A percentile compares a stretch with the other conserved stretches of the same genome.
Conservation (phyloP, 2,329 filamentous ascomycete genomes). For the Cercospora zeae-maydis region DNA sequence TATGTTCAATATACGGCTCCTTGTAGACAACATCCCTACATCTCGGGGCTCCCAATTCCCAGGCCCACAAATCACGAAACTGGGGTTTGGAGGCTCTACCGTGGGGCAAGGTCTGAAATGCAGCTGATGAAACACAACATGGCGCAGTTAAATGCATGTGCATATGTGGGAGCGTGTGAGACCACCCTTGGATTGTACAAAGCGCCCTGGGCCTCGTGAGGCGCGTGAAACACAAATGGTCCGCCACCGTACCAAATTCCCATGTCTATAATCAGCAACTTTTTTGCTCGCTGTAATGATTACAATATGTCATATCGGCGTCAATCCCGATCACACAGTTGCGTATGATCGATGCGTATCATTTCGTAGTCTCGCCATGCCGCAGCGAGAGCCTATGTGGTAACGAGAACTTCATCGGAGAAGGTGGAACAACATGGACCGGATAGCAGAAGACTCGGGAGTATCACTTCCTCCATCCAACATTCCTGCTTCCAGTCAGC, state of each 20-base stretch:
- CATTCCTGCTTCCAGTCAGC: slow-evolving; percentile 42
- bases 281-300: neutral
- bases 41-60: too few species aligned
- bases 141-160: neutral
- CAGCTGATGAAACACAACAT: neutral
- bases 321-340: neutral
- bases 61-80: neutral
- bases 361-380: neutral
- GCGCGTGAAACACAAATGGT: neutral
- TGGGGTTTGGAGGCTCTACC: neutral
- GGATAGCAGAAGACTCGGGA: neutral
- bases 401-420: neutral
- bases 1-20: too few species aligned
- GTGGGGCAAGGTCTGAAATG: neutral
- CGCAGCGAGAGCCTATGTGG: neutral
- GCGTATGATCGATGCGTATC: neutral
- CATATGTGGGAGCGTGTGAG: neutral
- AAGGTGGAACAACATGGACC: neutral
- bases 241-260: neutral
- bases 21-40: too few species aligned
- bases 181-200: neutral
- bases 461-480: slow-evolving; percentile 56
- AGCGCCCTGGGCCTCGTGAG: neutral
- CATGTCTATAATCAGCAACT: slow-evolving; percentile 1
- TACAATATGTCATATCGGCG: slow-evolving; percentile 1